Conservation (phyloP, 306 rosid genomes). For the Quillaja saponaria region DNA sequence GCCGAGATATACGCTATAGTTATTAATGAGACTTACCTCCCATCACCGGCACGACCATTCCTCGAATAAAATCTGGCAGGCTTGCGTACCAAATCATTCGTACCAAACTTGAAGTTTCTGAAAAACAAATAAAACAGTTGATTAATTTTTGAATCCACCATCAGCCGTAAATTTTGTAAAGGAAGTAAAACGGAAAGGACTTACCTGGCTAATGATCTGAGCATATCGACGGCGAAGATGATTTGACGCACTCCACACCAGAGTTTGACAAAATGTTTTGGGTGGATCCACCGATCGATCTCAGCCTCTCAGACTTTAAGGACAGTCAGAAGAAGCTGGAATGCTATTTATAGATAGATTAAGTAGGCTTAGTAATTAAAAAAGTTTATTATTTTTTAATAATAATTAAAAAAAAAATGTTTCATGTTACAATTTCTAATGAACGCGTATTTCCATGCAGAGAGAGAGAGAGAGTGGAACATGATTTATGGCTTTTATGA, state of each 20-base stretch:
- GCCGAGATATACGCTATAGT: too few species aligned
- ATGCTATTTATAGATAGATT: slow-evolving; percentile 36
- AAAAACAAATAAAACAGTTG: too few species aligned
- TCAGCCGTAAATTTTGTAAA: too few species aligned
- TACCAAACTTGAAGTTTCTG: slow-evolving; percentile 16
- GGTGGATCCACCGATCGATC: slow-evolving; percentile 12
- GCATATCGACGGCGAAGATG: slow-evolving; percentile 42
- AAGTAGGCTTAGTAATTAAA: slow-evolving; percentile 23
- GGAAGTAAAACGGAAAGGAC: not conserved
- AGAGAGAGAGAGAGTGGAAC: slow-evolving; percentile 27
- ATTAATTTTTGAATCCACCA: too few species aligned
- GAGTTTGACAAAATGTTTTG: not conserved
- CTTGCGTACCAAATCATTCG: slow-evolving; percentile 37
- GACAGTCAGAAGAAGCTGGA: slow-evolving; percentile 16
- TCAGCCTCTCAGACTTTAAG: slow-evolving; percentile 10
- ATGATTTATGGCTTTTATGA: slow-evolving; percentile 22
- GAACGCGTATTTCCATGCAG: slow-evolving; percentile 49
- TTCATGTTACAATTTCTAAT: too few species aligned
- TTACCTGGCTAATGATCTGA: slow-evolving; percentile 65
- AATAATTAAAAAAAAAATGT: too few species aligned
- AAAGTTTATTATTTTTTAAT: too few species aligned
- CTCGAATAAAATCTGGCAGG: slow-evolving; percentile 42
- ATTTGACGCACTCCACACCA: slow-evolving; percentile 6
- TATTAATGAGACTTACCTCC: slow-evolving; percentile 60
- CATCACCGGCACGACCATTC: slow-evolving; percentile 40